These are phyloP conservation scores for Cucumis sativus DNA, from an alignment of 306 rosid species.

Conservation along the genomic window DNA sequence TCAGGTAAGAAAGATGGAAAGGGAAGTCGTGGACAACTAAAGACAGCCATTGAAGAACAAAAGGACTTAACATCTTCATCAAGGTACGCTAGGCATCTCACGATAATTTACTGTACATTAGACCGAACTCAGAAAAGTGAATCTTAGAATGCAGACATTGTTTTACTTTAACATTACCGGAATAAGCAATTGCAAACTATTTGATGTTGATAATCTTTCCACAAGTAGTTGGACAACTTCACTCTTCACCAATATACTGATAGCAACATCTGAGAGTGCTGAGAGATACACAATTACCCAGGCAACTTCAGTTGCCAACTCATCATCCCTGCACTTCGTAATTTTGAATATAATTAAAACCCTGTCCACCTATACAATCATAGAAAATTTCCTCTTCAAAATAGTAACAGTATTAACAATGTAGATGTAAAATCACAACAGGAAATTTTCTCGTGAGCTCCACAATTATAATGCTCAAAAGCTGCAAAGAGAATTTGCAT, in stretches of 20 bases:
- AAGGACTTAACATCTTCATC: background rate
- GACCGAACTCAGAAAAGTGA: background rate
- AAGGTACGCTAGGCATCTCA: background rate
- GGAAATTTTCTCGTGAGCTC: background rate
- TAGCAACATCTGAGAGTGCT: constrained; percentile 80
- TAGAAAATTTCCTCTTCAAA: background rate
- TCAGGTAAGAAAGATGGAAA: background rate
- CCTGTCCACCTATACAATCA: background rate
- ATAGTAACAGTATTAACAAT: background rate
- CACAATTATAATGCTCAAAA: background rate
- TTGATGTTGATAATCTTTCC: constrained; percentile 59
- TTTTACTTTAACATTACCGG: constrained; percentile 42
- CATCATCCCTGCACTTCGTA: constrained; percentile 62
- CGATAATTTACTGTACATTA: background rate
- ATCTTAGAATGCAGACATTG: background rate
- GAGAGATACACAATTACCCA: constrained; percentile 95
- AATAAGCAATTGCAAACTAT: constrained; percentile 70
- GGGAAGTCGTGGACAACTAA: background rate
- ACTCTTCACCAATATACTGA: constrained; percentile 57
- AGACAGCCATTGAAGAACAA: background rate
- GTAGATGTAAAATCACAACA: background rate
- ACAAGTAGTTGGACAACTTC: constrained; percentile 73
- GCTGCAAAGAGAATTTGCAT: background rate
- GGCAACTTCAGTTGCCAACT: constrained; percentile 87
- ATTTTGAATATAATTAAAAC: constrained; percentile 1